Evolutionary conservation across 352 stramenopile species (phyloP), one percentile per base, ranked within the genome.

Genomic region (Globisporangium spinosum): DNA sequence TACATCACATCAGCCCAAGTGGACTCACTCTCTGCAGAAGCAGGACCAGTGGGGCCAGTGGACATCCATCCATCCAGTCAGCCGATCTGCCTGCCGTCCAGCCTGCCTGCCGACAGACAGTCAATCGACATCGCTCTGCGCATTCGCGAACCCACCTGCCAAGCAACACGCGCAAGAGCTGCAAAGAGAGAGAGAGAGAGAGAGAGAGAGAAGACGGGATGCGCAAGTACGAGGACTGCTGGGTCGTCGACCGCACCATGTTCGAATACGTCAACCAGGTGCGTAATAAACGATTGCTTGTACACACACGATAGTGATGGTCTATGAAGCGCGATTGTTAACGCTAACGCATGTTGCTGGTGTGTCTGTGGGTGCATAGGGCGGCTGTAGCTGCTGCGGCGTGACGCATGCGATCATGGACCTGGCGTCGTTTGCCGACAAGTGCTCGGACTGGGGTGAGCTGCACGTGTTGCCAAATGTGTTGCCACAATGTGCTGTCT

Each of bases 261-360:
- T 98, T 98, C 78, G 90, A 98, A 69, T 98, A 97, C 73, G 82
- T 98, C 47, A 94, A 94, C 70, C 83, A 93, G 77, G 85, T 90
- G 59, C 59, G 32, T n/a, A 53, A 6, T 8, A 0, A 38, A 2
- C 23, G 15, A 49, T 32, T 8, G 29, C 29, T 32, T 22, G 45
- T 12, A 43, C 13, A 8, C 9, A 17, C 3, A 3, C 20, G 10
- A 1, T 12, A 0, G 5, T 63, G 15, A 5, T 32, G 25, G 25
- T 13, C 1, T 10, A 38, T 10, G 32, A 12, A 38, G 12, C 32
- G 7, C 32, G 32, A 2, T 8, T 8, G 23, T 40, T n/a, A 2
- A 8, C 23, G 15, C n/a, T 57, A 15, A 62, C 4, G 15, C 17
- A 10, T 49, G 40, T 1, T 60, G 29, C 3, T 55, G 29, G 15